Evolutionary conservation across 495 filamentous ascomycete genomes (phyloP).

Genomic region (Trichocladium antarcticum): DNA sequence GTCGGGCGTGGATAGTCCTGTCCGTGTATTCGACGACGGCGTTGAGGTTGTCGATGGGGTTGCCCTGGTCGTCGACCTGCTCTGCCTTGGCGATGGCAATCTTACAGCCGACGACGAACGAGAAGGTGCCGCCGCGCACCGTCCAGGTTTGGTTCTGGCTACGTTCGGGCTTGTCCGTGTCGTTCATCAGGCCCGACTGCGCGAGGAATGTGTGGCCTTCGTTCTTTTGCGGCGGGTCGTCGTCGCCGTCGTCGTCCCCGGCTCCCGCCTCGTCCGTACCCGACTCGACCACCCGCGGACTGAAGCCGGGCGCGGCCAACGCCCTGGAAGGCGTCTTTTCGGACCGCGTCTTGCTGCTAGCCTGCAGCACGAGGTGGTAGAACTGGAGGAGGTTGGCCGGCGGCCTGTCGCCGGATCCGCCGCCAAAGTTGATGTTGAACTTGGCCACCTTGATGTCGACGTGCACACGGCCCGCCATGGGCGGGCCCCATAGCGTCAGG

Average conservation of each 20-base stretch:
- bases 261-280: neutral
- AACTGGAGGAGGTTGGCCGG: neutral
- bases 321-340: too few relatives aligned
- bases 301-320: neutral
- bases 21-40: too few relatives aligned
- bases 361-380: neutral
- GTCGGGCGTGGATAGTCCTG: too few relatives aligned
- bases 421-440: conserved; percentile 40
- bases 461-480: conserved; percentile 28
- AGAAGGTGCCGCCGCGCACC: neutral
- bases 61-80: too few relatives aligned
- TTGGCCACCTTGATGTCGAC: conserved; percentile 36
- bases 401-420: neutral
- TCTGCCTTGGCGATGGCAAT: neutral
- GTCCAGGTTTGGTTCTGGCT: neutral
- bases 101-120: neutral
- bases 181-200: neutral
- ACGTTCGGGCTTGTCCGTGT: neutral
- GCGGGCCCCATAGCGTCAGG: conserved; percentile 32
- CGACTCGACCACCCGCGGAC: neutral
- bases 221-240: neutral
- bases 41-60: too few relatives aligned
- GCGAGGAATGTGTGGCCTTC: neutral
- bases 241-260: neutral
- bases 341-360: too few relatives aligned